Evolutionary conservation across 2,329 filamentous ascomycete species (phyloP).

Genomic region (Penicillium frequentans): DNA sequence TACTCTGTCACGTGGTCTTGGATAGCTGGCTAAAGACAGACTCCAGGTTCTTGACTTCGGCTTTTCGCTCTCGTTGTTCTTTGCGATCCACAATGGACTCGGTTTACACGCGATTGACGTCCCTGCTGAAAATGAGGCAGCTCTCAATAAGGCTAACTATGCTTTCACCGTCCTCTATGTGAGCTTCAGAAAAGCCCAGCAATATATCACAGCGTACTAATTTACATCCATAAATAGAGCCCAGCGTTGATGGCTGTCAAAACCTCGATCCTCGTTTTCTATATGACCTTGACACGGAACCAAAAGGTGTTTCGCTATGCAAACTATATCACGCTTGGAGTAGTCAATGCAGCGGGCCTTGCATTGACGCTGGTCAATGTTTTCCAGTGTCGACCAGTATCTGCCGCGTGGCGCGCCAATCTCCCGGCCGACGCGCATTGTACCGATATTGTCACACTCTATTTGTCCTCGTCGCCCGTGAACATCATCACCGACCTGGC

Average conservation of each 20-base stretch:
- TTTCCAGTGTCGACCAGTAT: conserved; percentile 77
- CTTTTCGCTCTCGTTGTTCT: conserved; percentile 49
- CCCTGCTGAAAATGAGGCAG: conserved; percentile 23
- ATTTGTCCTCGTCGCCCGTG: conserved; percentile 75
- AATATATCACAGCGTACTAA: not conserved
- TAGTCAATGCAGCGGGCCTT: conserved; percentile 76
- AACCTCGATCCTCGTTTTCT: conserved; percentile 89
- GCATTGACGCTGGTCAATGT: conserved; percentile 84
- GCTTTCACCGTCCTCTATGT: conserved; percentile 63
- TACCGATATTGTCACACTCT: conserved; percentile 63
- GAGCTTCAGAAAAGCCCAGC: conserved; percentile 24
- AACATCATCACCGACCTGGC: conserved; percentile 91
- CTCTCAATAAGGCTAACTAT: conserved; percentile 54
- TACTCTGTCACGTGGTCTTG: not conserved
- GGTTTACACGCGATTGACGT: conserved; percentile 45
- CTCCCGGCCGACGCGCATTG: conserved; percentile 51
- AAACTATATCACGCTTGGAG: conserved; percentile 74
- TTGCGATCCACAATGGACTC: conserved; percentile 44
- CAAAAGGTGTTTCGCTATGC: conserved; percentile 74
- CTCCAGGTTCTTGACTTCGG: conserved; percentile 45
- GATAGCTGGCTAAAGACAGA: not conserved
- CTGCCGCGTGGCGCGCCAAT: conserved; percentile 64
- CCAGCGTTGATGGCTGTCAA: conserved; percentile 89
- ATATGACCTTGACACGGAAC: conserved; percentile 77
- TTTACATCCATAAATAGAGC: conserved; percentile 56